Evolutionary conservation across 1,139 yeast genomes (phyloP).

Genomic region (Lodderomyces oxycetoniae): DNA sequence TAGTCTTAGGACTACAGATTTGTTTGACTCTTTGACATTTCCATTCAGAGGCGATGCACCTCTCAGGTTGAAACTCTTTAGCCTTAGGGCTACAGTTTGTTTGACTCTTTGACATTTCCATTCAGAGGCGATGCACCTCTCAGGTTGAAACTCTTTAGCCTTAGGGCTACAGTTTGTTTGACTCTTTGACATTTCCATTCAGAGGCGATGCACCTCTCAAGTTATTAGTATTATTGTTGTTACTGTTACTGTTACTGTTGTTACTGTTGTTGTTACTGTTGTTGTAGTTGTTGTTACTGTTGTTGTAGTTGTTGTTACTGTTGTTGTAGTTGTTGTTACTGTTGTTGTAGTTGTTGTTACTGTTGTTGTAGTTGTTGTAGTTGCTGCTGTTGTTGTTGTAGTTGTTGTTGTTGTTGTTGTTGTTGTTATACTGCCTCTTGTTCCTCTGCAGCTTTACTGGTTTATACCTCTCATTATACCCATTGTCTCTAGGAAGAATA

Average conservation of each 20-base stretch:
- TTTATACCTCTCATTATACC: constrained; percentile 1
- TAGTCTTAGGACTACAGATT: too few relatives aligned
- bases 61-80: too few relatives aligned
- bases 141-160: too few relatives aligned
- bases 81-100: too few relatives aligned
- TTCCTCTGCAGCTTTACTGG: background rate
- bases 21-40: too few relatives aligned
- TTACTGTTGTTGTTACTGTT: background rate
- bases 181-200: background rate
- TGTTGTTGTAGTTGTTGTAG: background rate
- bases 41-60: too few relatives aligned
- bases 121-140: too few relatives aligned
- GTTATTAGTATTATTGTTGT: background rate
- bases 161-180: constrained; percentile 1
- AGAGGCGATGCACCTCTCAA: background rate
- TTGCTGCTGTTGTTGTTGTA: background rate
- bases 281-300: background rate
- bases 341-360: background rate
- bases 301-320: background rate
- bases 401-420: background rate
- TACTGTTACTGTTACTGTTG: background rate
- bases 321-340: background rate
- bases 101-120: too few relatives aligned
- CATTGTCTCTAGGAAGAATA: constrained; percentile 21
- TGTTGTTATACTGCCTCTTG: background rate